Conservation (phyloP, 2,329 filamentous ascomycete species). For the Amauroascus niger region DNA sequence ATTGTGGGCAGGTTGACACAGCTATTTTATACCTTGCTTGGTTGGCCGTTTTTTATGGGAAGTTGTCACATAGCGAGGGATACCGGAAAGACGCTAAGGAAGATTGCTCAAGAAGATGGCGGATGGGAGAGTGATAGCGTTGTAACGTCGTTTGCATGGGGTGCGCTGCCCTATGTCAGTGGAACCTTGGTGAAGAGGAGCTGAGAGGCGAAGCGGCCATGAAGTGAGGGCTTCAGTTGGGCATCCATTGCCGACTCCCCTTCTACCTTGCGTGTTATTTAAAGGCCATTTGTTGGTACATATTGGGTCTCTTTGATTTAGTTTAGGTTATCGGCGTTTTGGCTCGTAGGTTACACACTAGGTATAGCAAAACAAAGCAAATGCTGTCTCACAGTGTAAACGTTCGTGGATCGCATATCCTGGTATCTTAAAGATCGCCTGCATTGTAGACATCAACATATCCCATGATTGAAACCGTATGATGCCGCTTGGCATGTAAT, state of each 20-base stretch:
- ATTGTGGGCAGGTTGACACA: conserved; percentile 40
- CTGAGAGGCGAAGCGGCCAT: background rate
- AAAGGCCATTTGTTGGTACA: background rate
- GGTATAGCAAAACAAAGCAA: background rate
- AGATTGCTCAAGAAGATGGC: conserved; percentile 35
- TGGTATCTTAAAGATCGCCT: too few relatives aligned
- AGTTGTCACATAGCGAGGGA: conserved; percentile 44
- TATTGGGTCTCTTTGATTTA: background rate
- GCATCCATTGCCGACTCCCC: background rate
- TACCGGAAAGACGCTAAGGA: conserved; percentile 37
- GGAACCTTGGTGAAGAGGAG: conserved; percentile 34
- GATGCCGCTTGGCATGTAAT: too few relatives aligned
- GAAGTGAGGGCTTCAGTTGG: background rate
- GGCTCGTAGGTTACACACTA: background rate
- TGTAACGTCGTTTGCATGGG: conserved; percentile 32
- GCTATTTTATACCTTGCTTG: conserved; percentile 36
- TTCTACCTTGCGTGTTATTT: background rate
- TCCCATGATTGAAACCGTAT: too few relatives aligned
- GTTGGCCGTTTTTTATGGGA: conserved; percentile 46
- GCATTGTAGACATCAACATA: too few relatives aligned
- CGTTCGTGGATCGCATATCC: too few relatives aligned
- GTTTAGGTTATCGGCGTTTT: background rate
- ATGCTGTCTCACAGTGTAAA: too few relatives aligned
- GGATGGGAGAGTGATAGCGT: conserved; percentile 44
- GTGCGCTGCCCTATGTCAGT: conserved; percentile 34